Conservation (phyloP, 345 rosid genomes). For the Aurinia saxatilis region DNA sequence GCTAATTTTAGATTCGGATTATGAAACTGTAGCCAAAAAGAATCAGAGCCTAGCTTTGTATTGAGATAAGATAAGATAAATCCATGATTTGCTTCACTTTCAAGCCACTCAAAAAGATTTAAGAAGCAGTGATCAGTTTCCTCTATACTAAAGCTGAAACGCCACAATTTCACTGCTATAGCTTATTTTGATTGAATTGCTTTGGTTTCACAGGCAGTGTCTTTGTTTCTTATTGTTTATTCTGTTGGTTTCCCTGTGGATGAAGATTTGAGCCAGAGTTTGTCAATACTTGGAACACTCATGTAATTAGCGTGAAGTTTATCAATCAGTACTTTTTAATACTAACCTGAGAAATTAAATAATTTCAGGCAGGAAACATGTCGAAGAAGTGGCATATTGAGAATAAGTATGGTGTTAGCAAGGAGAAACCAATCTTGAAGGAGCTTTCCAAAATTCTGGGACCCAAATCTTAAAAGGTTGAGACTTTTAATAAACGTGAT, state of each 20-base stretch:
- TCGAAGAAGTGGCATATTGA: conserved; percentile 69
- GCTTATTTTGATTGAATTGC: neutral
- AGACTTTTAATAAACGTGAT: neutral
- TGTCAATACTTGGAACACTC: conserved; percentile 66
- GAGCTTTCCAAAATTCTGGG: conserved; percentile 67
- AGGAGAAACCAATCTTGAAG: conserved; percentile 64
- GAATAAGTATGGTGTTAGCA: conserved; percentile 30
- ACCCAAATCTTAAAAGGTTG: conserved; percentile 32
- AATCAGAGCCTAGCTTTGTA: no score
- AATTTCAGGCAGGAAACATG: conserved; percentile 49
- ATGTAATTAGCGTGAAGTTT: conserved; percentile 38
- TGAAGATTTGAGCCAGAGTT: conserved; percentile 53
- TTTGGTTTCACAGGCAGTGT: conserved; percentile 50
- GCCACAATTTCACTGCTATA: conserved; percentile 1
- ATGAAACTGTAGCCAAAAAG: no score
- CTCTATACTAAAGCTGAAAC: no score
- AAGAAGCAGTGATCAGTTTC: no score
- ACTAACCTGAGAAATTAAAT: neutral
- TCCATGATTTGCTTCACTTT: no score
- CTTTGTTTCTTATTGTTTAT: conserved; percentile 53
- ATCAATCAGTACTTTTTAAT: neutral
- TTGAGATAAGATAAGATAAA: no score
- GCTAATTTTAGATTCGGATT: no score
- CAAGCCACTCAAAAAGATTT: no score
- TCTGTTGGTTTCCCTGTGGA: conserved; percentile 52